A percentile compares a stretch with the other conserved stretches of the same genome.
Conservation (phyloP, 352 stramenopile species). For the Nothophytophthora sp. region DNA sequence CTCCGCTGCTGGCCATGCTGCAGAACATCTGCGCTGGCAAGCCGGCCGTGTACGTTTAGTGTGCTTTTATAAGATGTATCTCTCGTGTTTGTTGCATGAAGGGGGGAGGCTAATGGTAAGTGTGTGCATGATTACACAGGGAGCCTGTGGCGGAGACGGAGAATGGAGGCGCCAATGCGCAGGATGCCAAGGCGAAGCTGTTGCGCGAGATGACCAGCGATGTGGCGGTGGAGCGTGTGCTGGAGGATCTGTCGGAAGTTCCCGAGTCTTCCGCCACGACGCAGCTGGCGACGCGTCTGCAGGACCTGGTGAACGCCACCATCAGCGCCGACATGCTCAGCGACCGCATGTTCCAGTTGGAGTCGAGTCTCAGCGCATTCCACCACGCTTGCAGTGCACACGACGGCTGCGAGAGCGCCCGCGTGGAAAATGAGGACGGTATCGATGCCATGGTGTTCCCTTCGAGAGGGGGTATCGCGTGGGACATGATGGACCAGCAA, state of each 20-base stretch:
- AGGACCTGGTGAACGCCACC: constrained; percentile 78
- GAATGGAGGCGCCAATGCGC: constrained; percentile 15
- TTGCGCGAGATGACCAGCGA: constrained; percentile 43
- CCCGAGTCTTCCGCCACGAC: constrained; percentile 52
- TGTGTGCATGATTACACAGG: constrained; percentile 23
- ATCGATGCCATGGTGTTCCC: constrained; percentile 27
- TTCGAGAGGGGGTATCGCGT: constrained; percentile 52
- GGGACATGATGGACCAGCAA: constrained; percentile 73
- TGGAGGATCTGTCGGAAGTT: constrained; percentile 74
- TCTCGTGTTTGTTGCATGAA: neutral
- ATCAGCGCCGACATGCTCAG: constrained; percentile 86
- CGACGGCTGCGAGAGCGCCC: constrained; percentile 15
- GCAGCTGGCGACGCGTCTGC: constrained; percentile 44
- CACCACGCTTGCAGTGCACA: constrained; percentile 60
- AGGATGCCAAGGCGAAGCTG: constrained; percentile 26
- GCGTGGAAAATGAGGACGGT: constrained; percentile 13
- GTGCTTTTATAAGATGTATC: neutral
- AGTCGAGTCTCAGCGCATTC: constrained; percentile 79
- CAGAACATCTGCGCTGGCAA: constrained; percentile 79
- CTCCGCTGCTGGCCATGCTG: constrained; percentile 54
- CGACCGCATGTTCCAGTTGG: constrained; percentile 89
- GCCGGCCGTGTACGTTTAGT: constrained; percentile 45
- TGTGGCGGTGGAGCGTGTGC: constrained; percentile 37
- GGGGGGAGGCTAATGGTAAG: neutral
- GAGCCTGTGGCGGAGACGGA: constrained; percentile 27